These are phyloP conservation scores for Xylaria bambusicola DNA, from an alignment of 495 filamentous ascomycete genomes.

Conservation along the genomic window DNA sequence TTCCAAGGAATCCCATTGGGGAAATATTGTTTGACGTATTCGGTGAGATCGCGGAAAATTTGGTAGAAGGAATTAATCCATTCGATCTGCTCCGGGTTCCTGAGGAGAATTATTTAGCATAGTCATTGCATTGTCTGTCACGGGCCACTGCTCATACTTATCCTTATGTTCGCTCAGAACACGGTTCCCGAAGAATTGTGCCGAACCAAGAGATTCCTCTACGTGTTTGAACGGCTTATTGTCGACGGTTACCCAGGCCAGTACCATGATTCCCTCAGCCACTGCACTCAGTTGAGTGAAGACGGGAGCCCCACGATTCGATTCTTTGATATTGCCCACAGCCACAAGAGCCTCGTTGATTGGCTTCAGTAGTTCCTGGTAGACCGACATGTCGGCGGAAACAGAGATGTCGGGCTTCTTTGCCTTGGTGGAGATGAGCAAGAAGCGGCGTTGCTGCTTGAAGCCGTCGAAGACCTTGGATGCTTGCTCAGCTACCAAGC, in stretches of 20 bases:
- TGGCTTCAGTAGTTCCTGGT: slow-evolving; percentile 66
- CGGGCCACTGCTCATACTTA: slow-evolving; percentile 58
- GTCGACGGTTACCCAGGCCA: slow-evolving; percentile 84
- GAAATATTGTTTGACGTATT: slow-evolving; percentile 82
- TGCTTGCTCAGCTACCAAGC: slow-evolving; percentile 74
- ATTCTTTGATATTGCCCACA: slow-evolving; percentile 76
- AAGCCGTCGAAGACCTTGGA: slow-evolving; percentile 57
- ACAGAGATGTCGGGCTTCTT: slow-evolving; percentile 82
- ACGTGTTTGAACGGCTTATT: slow-evolving; percentile 80
- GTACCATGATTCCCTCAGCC: slow-evolving; percentile 80
- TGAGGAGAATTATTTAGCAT: slow-evolving; percentile 31
- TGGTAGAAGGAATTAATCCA: slow-evolving; percentile 88
- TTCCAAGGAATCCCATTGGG: slow-evolving; percentile 86
- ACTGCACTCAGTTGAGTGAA: slow-evolving; percentile 82
- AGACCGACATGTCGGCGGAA: slow-evolving; percentile 63
- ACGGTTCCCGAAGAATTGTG: slow-evolving; percentile 89
- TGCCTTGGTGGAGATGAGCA: slow-evolving; percentile 84
- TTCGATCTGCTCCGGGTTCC: slow-evolving; percentile 75
- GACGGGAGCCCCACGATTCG: slow-evolving; percentile 67
- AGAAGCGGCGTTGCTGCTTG: slow-evolving; percentile 79
- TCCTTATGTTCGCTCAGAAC: slow-evolving; percentile 88
- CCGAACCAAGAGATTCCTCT: slow-evolving; percentile 71
- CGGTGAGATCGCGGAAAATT: slow-evolving; percentile 75
- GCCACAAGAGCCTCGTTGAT: slow-evolving; percentile 75
- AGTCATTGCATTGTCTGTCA: not conserved